Base-by-base conservation (phyloP, 192 early-diverging fungal species). In the Radiomyces spectabilis region DNA sequence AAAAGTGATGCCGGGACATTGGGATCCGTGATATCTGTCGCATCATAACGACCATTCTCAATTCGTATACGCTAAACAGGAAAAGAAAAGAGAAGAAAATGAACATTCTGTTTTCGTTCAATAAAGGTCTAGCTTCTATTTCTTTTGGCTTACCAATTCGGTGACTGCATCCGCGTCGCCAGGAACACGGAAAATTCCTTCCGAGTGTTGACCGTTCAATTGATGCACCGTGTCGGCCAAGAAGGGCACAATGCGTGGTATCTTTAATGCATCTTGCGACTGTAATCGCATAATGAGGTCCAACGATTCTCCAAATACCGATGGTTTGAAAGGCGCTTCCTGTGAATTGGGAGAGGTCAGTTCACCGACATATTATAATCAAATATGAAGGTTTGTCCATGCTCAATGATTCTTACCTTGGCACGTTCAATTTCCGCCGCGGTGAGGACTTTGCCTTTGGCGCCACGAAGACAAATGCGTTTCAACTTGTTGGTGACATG, bases 131-230 rank as follows among this genome's bases (percentile, higher is more conserved):
- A n/a, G n/a, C 39, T 10, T 49, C 13, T 19, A 55, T 38, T 5
- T 10, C 29, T 57, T 24, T 16, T 41, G 10, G 77, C 79, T 61
- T 65, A 74, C 72, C 60, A 80, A 58, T 49, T 80, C 87, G 18
- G 89, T 82, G 8, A 98, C 92, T 19, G 76, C 73, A 43, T 95
- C 94, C 25, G 81, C 83, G 66, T 96, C 92, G 19, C 91, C 95
- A 18, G 95, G 91, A 12, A 98, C 90, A 50, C 95, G 83, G 67
- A 98, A 98, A 45, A 98, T 94, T 27, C 95, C 95, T 66, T 98
- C 94, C 10, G 91, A 82, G 41, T 68, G 49, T 26, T 75, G 76
- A 12, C 95, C 95, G 31, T 87, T 81, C 22, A 95, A 78, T 0
- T 79, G 64, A 18, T 85, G 53, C 22, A 98, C 86, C 5, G 81